Conservation (phyloP, 192 early-diverging fungal species). For the Podila minutissima region DNA sequence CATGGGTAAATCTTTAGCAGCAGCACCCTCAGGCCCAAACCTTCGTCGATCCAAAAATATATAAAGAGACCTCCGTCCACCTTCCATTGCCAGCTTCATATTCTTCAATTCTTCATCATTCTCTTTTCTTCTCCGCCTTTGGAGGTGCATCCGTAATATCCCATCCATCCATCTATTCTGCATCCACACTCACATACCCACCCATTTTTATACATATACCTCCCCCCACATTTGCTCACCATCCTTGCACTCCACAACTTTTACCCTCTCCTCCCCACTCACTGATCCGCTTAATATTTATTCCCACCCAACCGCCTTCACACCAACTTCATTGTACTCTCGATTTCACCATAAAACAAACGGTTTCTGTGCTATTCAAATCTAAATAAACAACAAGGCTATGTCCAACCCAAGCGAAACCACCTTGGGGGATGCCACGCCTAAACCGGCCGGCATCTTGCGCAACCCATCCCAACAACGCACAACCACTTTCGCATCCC, state of each 20-base stretch:
- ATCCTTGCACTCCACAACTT: not conserved
- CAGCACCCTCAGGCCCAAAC: too few species aligned
- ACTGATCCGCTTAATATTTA: not conserved
- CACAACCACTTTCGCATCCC: not conserved
- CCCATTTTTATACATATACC: not conserved
- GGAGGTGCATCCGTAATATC: not conserved
- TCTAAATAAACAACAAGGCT: not conserved
- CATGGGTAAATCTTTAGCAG: constrained; percentile 1
- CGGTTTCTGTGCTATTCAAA: not conserved
- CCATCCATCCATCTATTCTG: not conserved
- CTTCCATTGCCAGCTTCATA: not conserved
- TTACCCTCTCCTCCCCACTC: not conserved
- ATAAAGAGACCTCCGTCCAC: not conserved
- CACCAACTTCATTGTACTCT: not conserved
- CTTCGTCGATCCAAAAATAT: not conserved
- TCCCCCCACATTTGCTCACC: not conserved
- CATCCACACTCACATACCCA: not conserved
- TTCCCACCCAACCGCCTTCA: not conserved
- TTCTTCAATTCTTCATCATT: not conserved
- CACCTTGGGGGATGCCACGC: constrained; percentile 26
- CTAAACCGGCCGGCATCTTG: constrained; percentile 15
- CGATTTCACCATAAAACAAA: not conserved
- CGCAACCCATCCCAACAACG: constrained; percentile 16
- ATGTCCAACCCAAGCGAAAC: constrained; percentile 47
- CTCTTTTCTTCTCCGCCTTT: not conserved